phyloP scores from a whole-genome alignment of 2,329 filamentous ascomycete species.

The Xylaria sp. region DNA sequence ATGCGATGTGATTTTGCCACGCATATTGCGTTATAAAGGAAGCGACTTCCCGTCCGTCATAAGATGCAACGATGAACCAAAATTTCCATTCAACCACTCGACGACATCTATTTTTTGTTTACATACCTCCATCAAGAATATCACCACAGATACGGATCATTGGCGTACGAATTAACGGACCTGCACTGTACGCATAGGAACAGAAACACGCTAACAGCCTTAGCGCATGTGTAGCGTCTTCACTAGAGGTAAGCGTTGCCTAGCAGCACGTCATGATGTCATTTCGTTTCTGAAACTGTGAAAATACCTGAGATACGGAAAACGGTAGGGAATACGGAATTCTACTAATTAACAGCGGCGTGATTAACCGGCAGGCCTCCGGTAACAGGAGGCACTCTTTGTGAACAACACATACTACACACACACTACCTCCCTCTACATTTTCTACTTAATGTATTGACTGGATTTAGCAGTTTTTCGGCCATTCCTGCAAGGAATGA shows the following conservation, averaged over 20 bases:
- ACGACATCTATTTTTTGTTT: too few relatives aligned
- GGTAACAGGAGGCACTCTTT: too few relatives aligned
- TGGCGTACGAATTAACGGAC: too few relatives aligned
- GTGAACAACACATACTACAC: not conserved
- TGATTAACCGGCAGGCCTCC: not conserved
- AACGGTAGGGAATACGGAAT: too few relatives aligned
- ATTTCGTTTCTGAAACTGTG: not conserved
- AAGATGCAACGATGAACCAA: too few relatives aligned
- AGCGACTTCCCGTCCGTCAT: too few relatives aligned
- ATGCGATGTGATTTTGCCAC: not conserved
- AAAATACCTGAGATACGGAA: not conserved
- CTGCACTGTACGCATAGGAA: too few relatives aligned
- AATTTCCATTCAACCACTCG: too few relatives aligned
- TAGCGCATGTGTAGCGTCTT: not conserved
- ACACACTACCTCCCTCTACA: not conserved
- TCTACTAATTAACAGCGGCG: not conserved
- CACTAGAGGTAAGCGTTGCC: not conserved
- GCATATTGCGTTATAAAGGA: too few relatives aligned
- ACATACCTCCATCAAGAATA: too few relatives aligned
- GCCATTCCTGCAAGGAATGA: not conserved
- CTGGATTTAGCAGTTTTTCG: not conserved
- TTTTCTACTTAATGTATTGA: not conserved
- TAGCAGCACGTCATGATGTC: not conserved
- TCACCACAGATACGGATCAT: too few relatives aligned
- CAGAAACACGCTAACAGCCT: not conserved